Evolutionary conservation across 148 eudicot species (phyloP).

Genomic region (Amaranthus hypochondriacus): DNA sequence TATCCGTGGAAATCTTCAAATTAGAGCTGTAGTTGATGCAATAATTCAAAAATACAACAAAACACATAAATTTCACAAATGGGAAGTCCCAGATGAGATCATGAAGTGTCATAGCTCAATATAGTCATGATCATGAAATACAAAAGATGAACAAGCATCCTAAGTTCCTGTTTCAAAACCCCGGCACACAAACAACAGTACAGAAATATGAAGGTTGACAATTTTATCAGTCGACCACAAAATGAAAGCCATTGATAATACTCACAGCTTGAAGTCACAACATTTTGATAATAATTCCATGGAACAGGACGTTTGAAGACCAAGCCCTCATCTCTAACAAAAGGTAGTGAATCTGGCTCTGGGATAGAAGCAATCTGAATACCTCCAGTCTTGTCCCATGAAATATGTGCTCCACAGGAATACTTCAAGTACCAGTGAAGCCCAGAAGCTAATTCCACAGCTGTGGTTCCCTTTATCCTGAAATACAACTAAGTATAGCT

Average conservation of each 20-base stretch:
- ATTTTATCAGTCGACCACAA: background rate
- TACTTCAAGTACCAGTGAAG: conserved; percentile 93
- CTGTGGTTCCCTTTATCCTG: conserved; percentile 81
- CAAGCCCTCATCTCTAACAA: conserved; percentile 48
- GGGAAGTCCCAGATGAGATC: too few species aligned
- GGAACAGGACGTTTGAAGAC: conserved; percentile 75
- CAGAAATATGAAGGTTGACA: conserved; percentile 2
- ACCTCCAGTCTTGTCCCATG: conserved; percentile 99
- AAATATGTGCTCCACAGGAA: conserved; percentile 79
- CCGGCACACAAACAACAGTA: background rate
- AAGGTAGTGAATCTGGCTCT: conserved; percentile 63
- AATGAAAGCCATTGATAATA: conserved; percentile 13
- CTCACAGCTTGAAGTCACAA: conserved; percentile 97
- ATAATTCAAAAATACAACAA: too few species aligned
- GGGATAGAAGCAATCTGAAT: conserved; percentile 69
- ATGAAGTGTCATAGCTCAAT: conserved; percentile 1
- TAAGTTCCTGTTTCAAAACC: background rate
- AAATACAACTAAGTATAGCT: background rate
- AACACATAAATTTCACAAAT: too few species aligned
- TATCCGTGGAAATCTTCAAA: too few species aligned
- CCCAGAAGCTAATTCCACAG: conserved; percentile 82
- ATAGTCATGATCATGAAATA: background rate
- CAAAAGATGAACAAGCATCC: background rate
- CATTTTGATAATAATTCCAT: conserved; percentile 96
- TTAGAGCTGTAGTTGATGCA: too few species aligned